phyloP scores from a whole-genome alignment of 495 filamentous ascomycete species.

The Penicillium riverlandense region DNA sequence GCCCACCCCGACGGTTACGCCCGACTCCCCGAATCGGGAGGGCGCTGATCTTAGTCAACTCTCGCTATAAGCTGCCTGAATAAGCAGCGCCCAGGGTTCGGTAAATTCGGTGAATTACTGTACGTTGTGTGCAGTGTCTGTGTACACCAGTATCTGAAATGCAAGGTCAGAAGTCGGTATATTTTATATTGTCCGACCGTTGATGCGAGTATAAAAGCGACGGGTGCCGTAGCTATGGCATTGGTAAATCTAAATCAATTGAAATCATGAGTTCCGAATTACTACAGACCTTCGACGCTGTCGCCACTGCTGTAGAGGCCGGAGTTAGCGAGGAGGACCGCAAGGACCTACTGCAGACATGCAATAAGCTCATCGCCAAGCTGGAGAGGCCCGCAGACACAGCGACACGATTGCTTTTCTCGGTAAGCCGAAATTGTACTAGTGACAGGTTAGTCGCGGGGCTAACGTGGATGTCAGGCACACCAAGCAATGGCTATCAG shows the following conservation, averaged over 20 bases:
- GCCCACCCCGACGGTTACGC: conserved; percentile 4
- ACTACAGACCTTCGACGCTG: conserved; percentile 2
- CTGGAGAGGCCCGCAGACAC: conserved; percentile 5
- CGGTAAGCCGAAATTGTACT: conserved; percentile 5
- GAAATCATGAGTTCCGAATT: conserved; percentile 1
- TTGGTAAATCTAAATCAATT: too few relatives aligned
- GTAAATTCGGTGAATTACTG: background rate
- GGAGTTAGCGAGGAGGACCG: conserved; percentile 1
- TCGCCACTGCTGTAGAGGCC: background rate
- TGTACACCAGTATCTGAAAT: too few relatives aligned
- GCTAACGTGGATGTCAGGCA: conserved; percentile 2
- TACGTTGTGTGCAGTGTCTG: too few relatives aligned
- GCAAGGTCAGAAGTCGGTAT: too few relatives aligned
- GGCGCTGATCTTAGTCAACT: background rate
- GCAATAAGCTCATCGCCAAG: conserved; percentile 5
- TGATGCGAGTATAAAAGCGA: too few relatives aligned
- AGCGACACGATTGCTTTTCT: conserved; percentile 8
- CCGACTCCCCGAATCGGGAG: conserved; percentile 11
- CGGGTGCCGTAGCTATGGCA: too few relatives aligned
- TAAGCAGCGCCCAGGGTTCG: background rate
- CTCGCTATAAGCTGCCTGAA: background rate
- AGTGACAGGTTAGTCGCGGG: background rate
- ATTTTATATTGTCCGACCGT: too few relatives aligned
- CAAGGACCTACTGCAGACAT: conserved; percentile 9
- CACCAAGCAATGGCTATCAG: conserved; percentile 16